These are phyloP conservation scores for Globisporangium ultimum DNA, from an alignment of 352 stramenopile species.

Conservation along the genomic window DNA sequence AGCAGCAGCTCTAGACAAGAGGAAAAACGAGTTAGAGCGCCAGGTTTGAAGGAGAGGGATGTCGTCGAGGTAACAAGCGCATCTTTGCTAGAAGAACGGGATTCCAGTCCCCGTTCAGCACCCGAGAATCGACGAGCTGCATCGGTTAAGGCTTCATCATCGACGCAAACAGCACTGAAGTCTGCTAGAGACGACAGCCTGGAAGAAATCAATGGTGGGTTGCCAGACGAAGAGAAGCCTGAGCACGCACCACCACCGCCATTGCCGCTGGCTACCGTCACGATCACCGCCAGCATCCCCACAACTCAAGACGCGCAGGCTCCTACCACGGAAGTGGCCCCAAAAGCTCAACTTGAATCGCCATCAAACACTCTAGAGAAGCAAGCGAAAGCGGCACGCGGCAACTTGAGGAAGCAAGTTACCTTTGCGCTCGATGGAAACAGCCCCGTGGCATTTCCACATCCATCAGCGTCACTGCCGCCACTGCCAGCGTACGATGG, in stretches of 20 bases:
- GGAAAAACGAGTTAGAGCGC: neutral
- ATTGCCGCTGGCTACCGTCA: neutral
- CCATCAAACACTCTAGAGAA: neutral
- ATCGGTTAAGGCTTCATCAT: neutral
- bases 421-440: conserved; percentile 15
- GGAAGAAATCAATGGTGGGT: neutral
- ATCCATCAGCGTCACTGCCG: conserved; percentile 38
- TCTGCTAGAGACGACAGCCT: neutral
- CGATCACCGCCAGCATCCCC: no score
- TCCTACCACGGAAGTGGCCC: no score
- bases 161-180: neutral
- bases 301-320: no score
- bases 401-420: conserved; percentile 15
- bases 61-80: neutral
- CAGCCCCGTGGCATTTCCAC: conserved; percentile 15
- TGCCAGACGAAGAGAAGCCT: neutral
- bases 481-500: conserved; percentile 79
- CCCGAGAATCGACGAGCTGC: neutral
- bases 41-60: neutral
- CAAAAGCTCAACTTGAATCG: no score
- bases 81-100: conserved; percentile 1
- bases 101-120: neutral
- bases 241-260: neutral
- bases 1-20: neutral
- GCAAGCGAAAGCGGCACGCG: neutral